A percentile compares a stretch with the other conserved stretches of the same genome.
These are phyloP conservation scores for Annulohypoxylon stygium DNA, from an alignment of 495 filamentous ascomycete species.

Conservation along the genomic window DNA sequence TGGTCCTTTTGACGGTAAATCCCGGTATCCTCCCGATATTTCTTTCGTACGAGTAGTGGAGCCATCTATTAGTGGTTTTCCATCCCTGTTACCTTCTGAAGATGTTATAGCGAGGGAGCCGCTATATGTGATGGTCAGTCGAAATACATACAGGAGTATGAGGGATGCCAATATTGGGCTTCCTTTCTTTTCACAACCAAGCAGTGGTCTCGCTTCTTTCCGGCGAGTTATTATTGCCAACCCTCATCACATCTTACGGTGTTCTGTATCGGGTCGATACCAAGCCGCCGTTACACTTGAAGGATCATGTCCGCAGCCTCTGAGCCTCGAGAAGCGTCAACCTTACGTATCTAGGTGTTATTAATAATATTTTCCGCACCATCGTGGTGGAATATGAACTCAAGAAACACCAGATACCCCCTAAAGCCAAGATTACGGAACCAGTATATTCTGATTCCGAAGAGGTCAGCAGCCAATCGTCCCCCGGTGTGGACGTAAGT, in stretches of 20 bases:
- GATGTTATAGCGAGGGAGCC: slow-evolving; percentile 10
- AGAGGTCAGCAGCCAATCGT: slow-evolving; percentile 16
- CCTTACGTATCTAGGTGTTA: slow-evolving; percentile 27
- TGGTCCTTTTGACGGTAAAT: slow-evolving; percentile 21
- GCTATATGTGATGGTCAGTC: not conserved
- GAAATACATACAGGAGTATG: not conserved
- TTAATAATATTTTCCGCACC: slow-evolving; percentile 16
- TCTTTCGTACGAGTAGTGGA: slow-evolving; percentile 10
- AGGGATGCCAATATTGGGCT: not conserved
- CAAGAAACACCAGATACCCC: slow-evolving; percentile 26
- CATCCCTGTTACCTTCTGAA: slow-evolving; percentile 1
- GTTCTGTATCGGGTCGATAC: slow-evolving; percentile 2
- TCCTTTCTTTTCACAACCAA: not conserved
- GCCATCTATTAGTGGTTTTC: not conserved
- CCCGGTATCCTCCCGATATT: slow-evolving; percentile 7
- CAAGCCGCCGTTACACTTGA: slow-evolving; percentile 19
- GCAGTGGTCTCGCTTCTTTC: not conserved
- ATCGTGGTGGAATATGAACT: slow-evolving; percentile 20
- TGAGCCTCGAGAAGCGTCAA: slow-evolving; percentile 11
- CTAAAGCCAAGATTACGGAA: slow-evolving; percentile 24
- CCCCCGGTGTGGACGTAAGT: slow-evolving; percentile 11
- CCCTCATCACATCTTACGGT: not conserved
- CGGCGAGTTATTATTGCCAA: not conserved
- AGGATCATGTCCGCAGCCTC: slow-evolving; percentile 30
- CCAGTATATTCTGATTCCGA: slow-evolving; percentile 17